Base-by-base conservation (phyloP, 2,329 filamentous ascomycete species). In the Cladosporium sp. region DNA sequence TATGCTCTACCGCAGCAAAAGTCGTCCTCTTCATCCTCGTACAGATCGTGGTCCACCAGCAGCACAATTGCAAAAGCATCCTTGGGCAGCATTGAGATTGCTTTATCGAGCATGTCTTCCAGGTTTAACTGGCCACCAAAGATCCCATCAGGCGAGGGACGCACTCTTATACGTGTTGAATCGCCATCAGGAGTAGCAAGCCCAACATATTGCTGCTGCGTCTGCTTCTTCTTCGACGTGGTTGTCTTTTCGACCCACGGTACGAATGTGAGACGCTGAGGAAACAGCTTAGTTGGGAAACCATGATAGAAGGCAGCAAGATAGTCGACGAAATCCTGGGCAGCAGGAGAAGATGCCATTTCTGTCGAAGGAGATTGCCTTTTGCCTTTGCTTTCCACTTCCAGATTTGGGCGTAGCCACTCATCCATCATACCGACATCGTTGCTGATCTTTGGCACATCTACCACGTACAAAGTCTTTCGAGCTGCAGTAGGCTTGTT, bases 1-100 rank as follows among this genome's bases (percentile, higher is more conserved):
- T 85, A 90, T 0, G 86, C 85, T 25, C 85, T 73, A 0, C 86
- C 86, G 60, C 85, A 87, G 54, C 81, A 83, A 64, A 88, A 90
- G 19, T 84, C 80, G 59, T 89, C 86, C 0, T 87, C 81, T 0
- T 86, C 82, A 50, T 79, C 78, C 63, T 88, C 84, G 64, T 84
- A 88, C 13, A 88, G 70, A 65, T 89, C 86, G n/a, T 86, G 80
- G 34, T 84, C 73, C 0, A 81, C 71, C 0, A 88, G 65, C 35
- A 89, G 67, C 0, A 85, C 64, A 1, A 87, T 66, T 0, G 84
- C 77, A 58, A 85, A 84, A 0, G 84, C 85, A 63, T 88, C 80
- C 0, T 63, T 51, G 0, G 84, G 84, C 0, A 88, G 69, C 15
- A 81, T 74, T 1, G 70, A 71, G 1, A 83, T 77, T 0, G 81